phyloP scores from a whole-genome alignment of 768 basidiomycete genomes.

The Tylopilus sp. region DNA sequence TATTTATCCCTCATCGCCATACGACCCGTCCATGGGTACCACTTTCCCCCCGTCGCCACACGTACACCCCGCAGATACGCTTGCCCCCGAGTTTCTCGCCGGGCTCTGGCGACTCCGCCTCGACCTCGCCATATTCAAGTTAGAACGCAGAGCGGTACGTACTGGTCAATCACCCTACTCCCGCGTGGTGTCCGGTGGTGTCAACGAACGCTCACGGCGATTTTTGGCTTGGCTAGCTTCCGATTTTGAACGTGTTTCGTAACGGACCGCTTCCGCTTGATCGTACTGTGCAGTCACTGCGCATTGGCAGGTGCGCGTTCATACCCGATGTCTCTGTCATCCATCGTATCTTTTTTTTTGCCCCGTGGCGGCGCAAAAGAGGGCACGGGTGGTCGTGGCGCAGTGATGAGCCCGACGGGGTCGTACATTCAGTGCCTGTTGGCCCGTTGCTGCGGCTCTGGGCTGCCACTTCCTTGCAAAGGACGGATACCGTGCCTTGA shows the following conservation, averaged over 20 bases:
- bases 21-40: not conserved
- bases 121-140: conserved; percentile 16
- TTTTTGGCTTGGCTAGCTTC: conserved; percentile 10
- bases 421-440: too few relatives aligned
- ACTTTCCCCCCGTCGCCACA: not conserved
- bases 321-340: too few relatives aligned
- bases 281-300: not conserved
- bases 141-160: conserved; percentile 25
- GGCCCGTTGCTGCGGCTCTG: too few relatives aligned
- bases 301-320: conserved; percentile 9
- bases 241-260: conserved; percentile 20
- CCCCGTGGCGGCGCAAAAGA: not conserved
- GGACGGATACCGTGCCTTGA: not conserved
- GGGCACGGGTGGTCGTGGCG: too few relatives aligned
- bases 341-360: too few relatives aligned
- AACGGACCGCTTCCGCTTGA: not conserved
- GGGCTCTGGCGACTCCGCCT: conserved; percentile 18
- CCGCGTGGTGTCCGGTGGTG: not conserved
- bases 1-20: not conserved
- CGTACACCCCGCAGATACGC: not conserved
- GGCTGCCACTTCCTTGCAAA: too few relatives aligned
- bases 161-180: not conserved
- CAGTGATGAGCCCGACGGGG: too few relatives aligned
- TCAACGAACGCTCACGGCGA: too few relatives aligned
- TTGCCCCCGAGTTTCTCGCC: conserved; percentile 12